Evolutionary conservation across 2,329 filamentous ascomycete species (phyloP), one percentile per base, ranked within the genome.

Genomic region (Zasmidium citrigriseum): DNA sequence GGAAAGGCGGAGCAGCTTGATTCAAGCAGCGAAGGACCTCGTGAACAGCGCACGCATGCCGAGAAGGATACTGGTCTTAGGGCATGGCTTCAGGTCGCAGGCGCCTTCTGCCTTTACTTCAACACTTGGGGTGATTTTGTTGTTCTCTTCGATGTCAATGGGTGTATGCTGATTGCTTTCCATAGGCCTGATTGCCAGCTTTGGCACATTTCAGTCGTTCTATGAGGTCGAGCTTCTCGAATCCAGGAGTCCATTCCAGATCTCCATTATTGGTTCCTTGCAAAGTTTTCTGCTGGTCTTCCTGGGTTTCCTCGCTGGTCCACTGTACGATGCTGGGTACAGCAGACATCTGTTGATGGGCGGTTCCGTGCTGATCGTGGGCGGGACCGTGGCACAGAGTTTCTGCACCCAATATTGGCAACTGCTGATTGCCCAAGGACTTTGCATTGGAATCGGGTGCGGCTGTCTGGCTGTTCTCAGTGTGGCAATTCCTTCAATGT

Each of bases 221-320:
- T 79, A 79, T 61, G 70, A 77, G 55, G 68, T 67, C 12, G 64
- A 66, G 2, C 67, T 79, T 11, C 71, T 79, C 12, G 49, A 62
- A 1, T 57, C 59, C 14, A 68, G 70, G 2, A 70, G 59, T 2
- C 68, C 77, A 2, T 77, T 73, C 2, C 62, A 71, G 3, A 77
- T 80, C 46, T 74, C 76, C 20, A 79, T 76, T 75, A 76, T 80
- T 50, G 77, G 77, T 14, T 74, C 71, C 41, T 29, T 78, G 24
- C 76, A 80, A 64, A 72, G 74, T 18, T 78, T 77, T 54, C 69
- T 79, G n/a, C 70, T 80, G 11, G 68, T 79, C 52, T 61, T 77
- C n/a, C 71, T 78, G 9, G 56, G 56, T 5, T 55, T 58, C 46
- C 38, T 58, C 25, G 51, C 52, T 11, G 56, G 56, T n/a, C 56